Conservation (phyloP, 1,284 basidiomycete species). For the Cutaneotrichosporon dermatis region DNA sequence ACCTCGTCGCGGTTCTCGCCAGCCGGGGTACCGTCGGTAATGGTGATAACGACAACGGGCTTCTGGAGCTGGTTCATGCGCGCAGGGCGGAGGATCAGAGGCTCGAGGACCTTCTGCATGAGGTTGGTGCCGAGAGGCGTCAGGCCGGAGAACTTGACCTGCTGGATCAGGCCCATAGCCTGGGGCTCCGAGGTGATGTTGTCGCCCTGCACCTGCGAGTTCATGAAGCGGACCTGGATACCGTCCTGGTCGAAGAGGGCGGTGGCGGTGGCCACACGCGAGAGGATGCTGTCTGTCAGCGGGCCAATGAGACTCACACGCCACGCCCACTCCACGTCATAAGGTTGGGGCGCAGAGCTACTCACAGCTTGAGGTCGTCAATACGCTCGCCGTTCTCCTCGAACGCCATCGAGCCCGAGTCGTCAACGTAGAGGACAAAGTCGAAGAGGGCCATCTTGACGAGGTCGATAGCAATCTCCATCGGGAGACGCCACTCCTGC, state of each 20-base stretch:
- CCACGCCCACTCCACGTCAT: too few species aligned
- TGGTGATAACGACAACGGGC: conserved; percentile 50
- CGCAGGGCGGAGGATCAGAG: conserved; percentile 49
- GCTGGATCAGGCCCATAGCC: conserved; percentile 46
- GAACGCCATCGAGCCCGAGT: conserved; percentile 50
- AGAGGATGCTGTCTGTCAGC: conserved; percentile 37
- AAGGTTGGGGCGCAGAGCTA: neutral
- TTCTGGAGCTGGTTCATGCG: conserved; percentile 45
- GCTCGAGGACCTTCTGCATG: conserved; percentile 50
- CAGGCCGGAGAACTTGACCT: conserved; percentile 51
- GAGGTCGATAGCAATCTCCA: conserved; percentile 50
- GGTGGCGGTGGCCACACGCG: conserved; percentile 49
- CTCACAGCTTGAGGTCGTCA: conserved; percentile 49
- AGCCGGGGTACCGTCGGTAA: conserved; percentile 50
- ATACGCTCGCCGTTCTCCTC: conserved; percentile 49
- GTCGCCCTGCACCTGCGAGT: conserved; percentile 50
- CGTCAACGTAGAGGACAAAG: conserved; percentile 48
- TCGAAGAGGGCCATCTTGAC: conserved; percentile 49
- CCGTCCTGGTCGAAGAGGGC: conserved; percentile 53
- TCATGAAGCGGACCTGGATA: conserved; percentile 52
- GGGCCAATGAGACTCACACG: too few species aligned
- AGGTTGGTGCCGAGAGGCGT: conserved; percentile 50
- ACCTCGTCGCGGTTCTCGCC: conserved; percentile 48
- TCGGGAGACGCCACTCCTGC: conserved; percentile 49
- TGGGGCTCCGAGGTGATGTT: conserved; percentile 47